Percentiles rank a stretch among this genome's conserved stretches.
Evolutionary conservation across 495 filamentous ascomycete genomes (phyloP).

Genomic region (Aspergillus leporis): DNA sequence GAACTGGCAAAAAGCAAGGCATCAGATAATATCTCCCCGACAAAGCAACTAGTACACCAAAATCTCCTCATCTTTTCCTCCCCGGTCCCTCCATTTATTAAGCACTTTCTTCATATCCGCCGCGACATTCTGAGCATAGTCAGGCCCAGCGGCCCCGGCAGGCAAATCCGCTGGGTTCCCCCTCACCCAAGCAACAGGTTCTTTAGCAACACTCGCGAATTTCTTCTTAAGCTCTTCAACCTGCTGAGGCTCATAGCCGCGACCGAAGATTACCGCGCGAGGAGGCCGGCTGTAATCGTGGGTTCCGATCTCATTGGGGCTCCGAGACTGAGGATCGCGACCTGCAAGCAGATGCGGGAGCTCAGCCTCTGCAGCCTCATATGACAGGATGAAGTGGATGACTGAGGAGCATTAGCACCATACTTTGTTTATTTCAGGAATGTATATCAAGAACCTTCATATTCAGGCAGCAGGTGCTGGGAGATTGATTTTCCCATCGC

Average conservation of each 20-base stretch:
- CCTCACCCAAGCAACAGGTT: constrained; percentile 22
- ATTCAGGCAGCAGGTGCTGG: constrained; percentile 28
- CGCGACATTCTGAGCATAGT: constrained; percentile 19
- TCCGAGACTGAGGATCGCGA: constrained; percentile 21
- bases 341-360: constrained; percentile 31
- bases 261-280: constrained; percentile 35
- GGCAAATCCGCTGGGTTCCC: constrained; percentile 22
- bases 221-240: constrained; percentile 23
- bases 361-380: constrained; percentile 23
- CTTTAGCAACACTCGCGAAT: constrained; percentile 7
- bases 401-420: constrained; percentile 21
- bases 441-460: constrained; percentile 28
- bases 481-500: constrained; percentile 29
- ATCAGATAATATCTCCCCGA: constrained; percentile 9
- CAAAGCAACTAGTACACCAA: constrained; percentile 18
- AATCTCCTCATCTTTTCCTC: constrained; percentile 16
- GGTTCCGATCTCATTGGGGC: constrained; percentile 28
- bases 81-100: constrained; percentile 25
- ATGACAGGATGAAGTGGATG: constrained; percentile 29
- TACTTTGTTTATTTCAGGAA: constrained; percentile 7
- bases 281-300: constrained; percentile 29
- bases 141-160: constrained; percentile 16
- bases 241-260: constrained; percentile 22
- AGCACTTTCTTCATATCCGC: constrained; percentile 21
- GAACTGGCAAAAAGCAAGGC: constrained; percentile 5